phyloP scores from a whole-genome alignment of 495 filamentous ascomycete genomes.

The Aspergillus steynii region DNA sequence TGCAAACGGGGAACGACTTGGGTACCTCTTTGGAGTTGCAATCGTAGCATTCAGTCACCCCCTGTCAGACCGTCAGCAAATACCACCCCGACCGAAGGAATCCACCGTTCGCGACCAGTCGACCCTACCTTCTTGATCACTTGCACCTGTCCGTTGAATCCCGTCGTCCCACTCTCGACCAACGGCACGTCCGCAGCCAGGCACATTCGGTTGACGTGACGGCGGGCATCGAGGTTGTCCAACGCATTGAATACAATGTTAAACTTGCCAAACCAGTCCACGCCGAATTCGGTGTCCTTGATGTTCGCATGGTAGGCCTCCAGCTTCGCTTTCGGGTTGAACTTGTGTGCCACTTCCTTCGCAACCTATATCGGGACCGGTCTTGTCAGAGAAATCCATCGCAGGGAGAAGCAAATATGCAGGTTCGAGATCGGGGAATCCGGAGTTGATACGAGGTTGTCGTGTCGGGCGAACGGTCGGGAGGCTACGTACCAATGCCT shows the following conservation, averaged over 20 bases:
- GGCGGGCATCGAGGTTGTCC: conserved; percentile 90
- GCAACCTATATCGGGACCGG: conserved; percentile 65
- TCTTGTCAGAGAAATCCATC: conserved; percentile 20
- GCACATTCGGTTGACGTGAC: conserved; percentile 98
- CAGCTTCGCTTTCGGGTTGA: conserved; percentile 87
- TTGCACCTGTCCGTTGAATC: conserved; percentile 97
- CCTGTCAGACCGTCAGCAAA: conserved; percentile 44
- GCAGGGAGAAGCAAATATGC: background rate
- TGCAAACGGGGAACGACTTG: conserved; percentile 92
- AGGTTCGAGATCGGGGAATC: conserved; percentile 13
- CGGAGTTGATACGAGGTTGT: conserved; percentile 4
- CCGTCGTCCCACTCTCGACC: conserved; percentile 96
- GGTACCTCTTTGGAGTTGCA: conserved; percentile 86
- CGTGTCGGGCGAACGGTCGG: background rate
- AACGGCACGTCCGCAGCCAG: conserved; percentile 86
- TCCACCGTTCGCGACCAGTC: background rate
- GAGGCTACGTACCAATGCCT: conserved; percentile 72
- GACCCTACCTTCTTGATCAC: conserved; percentile 77
- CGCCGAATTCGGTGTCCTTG: conserved; percentile 86
- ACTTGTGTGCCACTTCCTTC: conserved; percentile 86
- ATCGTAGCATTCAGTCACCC: conserved; percentile 95
- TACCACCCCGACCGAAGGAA: background rate
- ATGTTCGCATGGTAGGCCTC: conserved; percentile 94
- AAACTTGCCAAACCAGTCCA: conserved; percentile 86
- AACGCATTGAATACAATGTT: conserved; percentile 92